Evolutionary conservation across 805 yeast genomes (phyloP).

Genomic region (Candida mattraensis): DNA sequence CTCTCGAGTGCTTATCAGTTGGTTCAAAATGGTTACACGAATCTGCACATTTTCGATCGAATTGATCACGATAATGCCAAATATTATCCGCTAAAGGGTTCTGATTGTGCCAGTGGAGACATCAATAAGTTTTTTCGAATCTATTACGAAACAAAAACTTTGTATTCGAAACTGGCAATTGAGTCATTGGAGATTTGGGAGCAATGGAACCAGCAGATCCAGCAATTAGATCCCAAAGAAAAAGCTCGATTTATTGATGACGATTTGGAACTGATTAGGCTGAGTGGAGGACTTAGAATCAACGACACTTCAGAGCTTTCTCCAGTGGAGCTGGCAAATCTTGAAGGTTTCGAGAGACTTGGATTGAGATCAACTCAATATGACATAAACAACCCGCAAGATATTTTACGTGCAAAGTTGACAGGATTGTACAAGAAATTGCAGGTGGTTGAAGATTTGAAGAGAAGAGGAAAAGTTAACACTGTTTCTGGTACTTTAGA

Average conservation of each 20-base stretch:
- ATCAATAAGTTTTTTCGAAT: constrained; percentile 41
- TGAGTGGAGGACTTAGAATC: constrained; percentile 31
- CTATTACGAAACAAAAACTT: constrained; percentile 38
- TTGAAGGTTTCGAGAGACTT: constrained; percentile 25
- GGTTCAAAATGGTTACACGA: constrained; percentile 34
- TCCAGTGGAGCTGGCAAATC: constrained; percentile 28
- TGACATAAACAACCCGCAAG: constrained; percentile 30
- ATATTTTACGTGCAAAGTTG: constrained; percentile 33
- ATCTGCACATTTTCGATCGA: constrained; percentile 41
- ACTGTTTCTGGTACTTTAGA: constrained; percentile 29
- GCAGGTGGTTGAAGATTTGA: constrained; percentile 20
- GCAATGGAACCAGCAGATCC: constrained; percentile 27
- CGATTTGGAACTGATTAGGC: constrained; percentile 26
- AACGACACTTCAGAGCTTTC: constrained; percentile 29
- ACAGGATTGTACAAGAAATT: constrained; percentile 30
- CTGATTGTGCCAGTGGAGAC: constrained; percentile 42
- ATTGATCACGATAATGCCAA: constrained; percentile 30
- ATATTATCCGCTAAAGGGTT: constrained; percentile 37
- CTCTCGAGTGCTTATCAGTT: constrained; percentile 48
- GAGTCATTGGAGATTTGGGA: constrained; percentile 29
- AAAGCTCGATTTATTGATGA: constrained; percentile 28
- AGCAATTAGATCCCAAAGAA: constrained; percentile 22
- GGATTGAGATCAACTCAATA: constrained; percentile 32
- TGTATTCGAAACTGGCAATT: constrained; percentile 34
- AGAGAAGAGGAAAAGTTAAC: constrained; percentile 13